Conservation (phyloP, 352 stramenopile species). For the Phytophthora citricola region DNA sequence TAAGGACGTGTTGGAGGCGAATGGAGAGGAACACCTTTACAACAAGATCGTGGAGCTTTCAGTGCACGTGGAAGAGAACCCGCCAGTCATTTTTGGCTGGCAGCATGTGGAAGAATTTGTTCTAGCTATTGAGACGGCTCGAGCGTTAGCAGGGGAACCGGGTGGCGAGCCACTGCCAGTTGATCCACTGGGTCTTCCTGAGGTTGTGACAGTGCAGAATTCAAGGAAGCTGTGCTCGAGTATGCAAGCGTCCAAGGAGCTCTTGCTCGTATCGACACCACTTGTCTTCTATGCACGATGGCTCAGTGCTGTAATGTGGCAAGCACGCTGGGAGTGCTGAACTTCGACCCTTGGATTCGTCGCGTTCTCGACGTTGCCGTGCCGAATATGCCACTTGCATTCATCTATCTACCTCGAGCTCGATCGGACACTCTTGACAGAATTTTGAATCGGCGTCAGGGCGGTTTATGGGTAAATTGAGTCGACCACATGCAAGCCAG, state of each 20-base stretch:
- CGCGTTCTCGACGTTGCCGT: no score
- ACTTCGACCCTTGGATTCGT: no score
- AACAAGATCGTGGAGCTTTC: constrained; percentile 3
- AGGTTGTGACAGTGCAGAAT: constrained; percentile 18
- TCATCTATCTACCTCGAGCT: constrained; percentile 25
- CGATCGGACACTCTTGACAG: no score
- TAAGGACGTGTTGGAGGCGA: not conserved
- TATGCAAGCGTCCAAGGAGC: constrained; percentile 7
- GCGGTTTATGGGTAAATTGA: no score
- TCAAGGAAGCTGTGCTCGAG: constrained; percentile 30
- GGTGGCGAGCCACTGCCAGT: constrained; percentile 1
- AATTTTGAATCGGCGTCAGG: no score
- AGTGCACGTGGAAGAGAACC: constrained; percentile 1
- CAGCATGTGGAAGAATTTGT: constrained; percentile 19
- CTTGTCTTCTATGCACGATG: no score
- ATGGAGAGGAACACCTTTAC: not conserved
- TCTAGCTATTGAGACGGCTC: constrained; percentile 29
- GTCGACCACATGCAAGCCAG: no score
- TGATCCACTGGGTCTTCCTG: constrained; percentile 13
- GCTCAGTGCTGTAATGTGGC: no score
- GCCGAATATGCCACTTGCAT: constrained; percentile 10
- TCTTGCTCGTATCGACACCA: not conserved
- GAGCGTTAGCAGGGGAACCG: not conserved
- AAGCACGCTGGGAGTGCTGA: no score
- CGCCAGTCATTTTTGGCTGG: constrained; percentile 22